phyloP scores from a whole-genome alignment of 352 stramenopile species.

The Phytophthora parvispora region DNA sequence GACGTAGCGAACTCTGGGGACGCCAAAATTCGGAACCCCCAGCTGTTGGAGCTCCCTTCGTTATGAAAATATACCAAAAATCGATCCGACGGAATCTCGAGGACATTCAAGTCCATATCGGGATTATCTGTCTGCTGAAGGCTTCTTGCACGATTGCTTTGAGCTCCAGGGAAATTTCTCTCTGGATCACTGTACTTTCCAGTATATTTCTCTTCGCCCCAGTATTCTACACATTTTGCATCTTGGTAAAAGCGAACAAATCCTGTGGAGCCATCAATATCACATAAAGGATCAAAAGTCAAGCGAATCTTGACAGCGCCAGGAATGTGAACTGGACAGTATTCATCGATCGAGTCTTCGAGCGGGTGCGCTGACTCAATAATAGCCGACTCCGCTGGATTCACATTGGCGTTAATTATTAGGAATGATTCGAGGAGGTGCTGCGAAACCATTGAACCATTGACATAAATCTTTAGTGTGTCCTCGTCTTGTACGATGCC shows the following conservation, averaged over 20 bases:
- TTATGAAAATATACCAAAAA: constrained; percentile 86
- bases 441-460: constrained; percentile 70
- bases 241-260: constrained; percentile 85
- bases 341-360: constrained; percentile 62
- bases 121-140: constrained; percentile 25
- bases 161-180: constrained; percentile 75
- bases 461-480: constrained; percentile 71
- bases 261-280: constrained; percentile 66
- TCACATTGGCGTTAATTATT: constrained; percentile 52
- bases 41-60: constrained; percentile 56
- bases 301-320: constrained; percentile 76
- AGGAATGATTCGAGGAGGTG: constrained; percentile 78
- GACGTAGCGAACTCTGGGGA: constrained; percentile 51
- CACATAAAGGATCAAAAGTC: constrained; percentile 78
- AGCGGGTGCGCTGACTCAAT: constrained; percentile 74
- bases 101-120: constrained; percentile 27
- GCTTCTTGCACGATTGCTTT: constrained; percentile 60
- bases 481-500: constrained; percentile 75
- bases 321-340: constrained; percentile 80
- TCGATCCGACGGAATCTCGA: constrained; percentile 74
- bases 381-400: constrained; percentile 57
- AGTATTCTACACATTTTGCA: constrained; percentile 69
- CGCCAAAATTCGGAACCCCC: constrained; percentile 76
- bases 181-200: constrained; percentile 82
- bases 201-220: constrained; percentile 78